These are phyloP conservation scores for Stagonosporopsis chrysanthemi DNA, from an alignment of 2,329 filamentous ascomycete species.

Conservation along the genomic window DNA sequence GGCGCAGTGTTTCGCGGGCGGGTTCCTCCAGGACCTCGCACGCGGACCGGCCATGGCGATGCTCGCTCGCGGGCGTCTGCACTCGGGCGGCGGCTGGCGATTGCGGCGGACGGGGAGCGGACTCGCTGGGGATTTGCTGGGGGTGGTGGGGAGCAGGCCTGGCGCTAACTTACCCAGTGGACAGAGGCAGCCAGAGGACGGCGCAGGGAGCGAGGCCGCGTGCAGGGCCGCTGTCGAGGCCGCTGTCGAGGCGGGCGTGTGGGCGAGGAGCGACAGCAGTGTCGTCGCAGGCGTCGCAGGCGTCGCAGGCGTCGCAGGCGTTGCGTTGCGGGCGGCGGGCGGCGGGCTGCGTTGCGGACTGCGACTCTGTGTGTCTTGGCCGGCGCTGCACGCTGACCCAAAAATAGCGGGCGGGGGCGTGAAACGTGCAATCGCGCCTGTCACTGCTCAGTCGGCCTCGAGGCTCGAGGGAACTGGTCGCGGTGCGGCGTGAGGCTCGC, in stretches of 20 bases:
- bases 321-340: conserved; percentile 14
- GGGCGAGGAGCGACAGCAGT: conserved; percentile 19
- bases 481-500: conserved; percentile 2
- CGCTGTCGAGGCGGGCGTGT: not conserved
- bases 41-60: conserved; percentile 34
- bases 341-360: too few species aligned
- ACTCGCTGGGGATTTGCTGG: conserved; percentile 31
- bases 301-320: too few species aligned
- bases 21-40: conserved; percentile 31
- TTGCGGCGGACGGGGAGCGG: too few species aligned
- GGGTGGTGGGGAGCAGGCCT: conserved; percentile 36
- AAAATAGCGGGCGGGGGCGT: conserved; percentile 20
- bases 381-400: conserved; percentile 15
- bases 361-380: not conserved
- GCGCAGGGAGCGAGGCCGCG: conserved; percentile 22
- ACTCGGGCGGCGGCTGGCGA: conserved; percentile 40
- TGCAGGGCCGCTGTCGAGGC: not conserved
- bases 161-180: conserved; percentile 51
- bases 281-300: too few species aligned
- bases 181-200: conserved; percentile 22
- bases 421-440: conserved; percentile 7
- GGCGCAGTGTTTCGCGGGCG: conserved; percentile 31
- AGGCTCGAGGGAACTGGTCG: conserved; percentile 14
- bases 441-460: too few species aligned
- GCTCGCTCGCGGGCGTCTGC: conserved; percentile 15